Evolutionary conservation across 371 early-diverging fungal species (phyloP).

Genomic region (Saksenaea vasiformis): DNA sequence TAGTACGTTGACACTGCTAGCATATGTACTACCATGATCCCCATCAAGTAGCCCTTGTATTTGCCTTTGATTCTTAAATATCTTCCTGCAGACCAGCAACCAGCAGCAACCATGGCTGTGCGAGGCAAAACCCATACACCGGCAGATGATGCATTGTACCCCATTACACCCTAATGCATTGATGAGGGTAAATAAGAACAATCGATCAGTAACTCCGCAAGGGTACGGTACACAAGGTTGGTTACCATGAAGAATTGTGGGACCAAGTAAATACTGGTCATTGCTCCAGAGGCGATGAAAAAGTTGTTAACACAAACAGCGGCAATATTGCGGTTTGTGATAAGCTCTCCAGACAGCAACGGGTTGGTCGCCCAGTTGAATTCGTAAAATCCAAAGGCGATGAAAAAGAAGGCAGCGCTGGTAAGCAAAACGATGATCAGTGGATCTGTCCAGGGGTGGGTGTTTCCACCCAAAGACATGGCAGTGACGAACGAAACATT

Average conservation of each 20-base stretch:
- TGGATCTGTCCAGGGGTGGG: constrained; percentile 61
- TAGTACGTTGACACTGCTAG: constrained; percentile 3
- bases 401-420: constrained; percentile 41
- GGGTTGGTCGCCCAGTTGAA: constrained; percentile 63
- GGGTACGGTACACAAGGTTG: background rate
- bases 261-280: constrained; percentile 27
- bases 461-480: constrained; percentile 63
- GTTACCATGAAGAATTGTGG: constrained; percentile 48
- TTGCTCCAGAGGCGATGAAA: constrained; percentile 35
- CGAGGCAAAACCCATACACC: constrained; percentile 42
- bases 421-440: constrained; percentile 51
- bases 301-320: constrained; percentile 36
- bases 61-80: constrained; percentile 26
- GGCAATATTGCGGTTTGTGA: constrained; percentile 34
- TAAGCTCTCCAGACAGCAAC: constrained; percentile 49
- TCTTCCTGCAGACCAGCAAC: constrained; percentile 37
- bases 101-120: constrained; percentile 31
- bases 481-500: constrained; percentile 59
- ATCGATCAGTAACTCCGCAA: background rate
- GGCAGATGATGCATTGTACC: constrained; percentile 40
- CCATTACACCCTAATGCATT: constrained; percentile 32
- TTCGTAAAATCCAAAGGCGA: constrained; percentile 56
- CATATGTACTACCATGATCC: constrained; percentile 18
- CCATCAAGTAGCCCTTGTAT: constrained; percentile 28
- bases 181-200: background rate